Evolutionary conservation across 345 rosid species (phyloP), one percentile per base, ranked within the genome.

Genomic region (Isatis tinctoria): DNA sequence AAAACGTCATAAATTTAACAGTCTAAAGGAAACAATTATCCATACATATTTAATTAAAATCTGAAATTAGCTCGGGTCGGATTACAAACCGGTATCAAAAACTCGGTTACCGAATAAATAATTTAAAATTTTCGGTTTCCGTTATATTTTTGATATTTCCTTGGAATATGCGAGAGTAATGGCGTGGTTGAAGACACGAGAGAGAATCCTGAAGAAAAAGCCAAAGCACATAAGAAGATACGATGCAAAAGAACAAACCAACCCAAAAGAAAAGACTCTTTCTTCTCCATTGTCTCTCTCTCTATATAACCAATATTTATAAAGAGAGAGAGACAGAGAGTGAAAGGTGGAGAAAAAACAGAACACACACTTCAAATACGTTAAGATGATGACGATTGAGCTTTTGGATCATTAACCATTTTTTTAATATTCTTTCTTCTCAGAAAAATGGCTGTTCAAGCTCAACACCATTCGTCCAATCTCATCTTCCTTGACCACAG

Each of bases 381-480:
- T 37, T 37, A 17, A 33, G 62, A 51, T 36, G 60, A 62, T 41
- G 75, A 36, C 20, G 26, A 22, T 22, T 1, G 6, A 36, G 62
- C 10, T 72, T 48, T 72, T 72, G 16, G 6, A 40, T 37, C 62
- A 48, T 17, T 49, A 49, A 33, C 18, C 33, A 11, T 14, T 59
- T 36, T 14, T 43, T 9, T 9, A 9, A 3, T 9, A 22, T 11
- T 43, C 1, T 10, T 26, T 36, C 17, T 47, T 71, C 27, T 30
- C 39, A 10, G 52, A 8, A 48, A 22, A 48, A 86, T 90, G 92
- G 96, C 89, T 32, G 87, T 90, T 65, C 87, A 87, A 78, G 92
- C 96, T 83, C 90, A 86, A 72, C 85, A 87, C 75, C 90, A 18
- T 49, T 66, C 92, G n/a, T 86, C 96, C 1, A 90, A 87, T 66